These are phyloP conservation scores for Ogataea neopini DNA, from an alignment of 805 yeast species.

Conservation along the genomic window DNA sequence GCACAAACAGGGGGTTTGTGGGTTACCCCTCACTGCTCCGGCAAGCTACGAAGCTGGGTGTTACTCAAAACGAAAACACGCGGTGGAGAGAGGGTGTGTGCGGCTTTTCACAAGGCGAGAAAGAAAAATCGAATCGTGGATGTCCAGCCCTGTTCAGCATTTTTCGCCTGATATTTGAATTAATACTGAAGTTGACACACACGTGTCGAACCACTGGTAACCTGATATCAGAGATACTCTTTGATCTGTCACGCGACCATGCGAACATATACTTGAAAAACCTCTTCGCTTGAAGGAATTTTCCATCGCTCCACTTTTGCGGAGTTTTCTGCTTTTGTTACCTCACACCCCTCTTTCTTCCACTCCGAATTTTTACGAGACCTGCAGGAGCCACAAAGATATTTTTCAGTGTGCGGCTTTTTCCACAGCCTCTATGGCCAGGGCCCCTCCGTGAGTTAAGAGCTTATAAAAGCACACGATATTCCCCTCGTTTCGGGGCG, in stretches of 20 bases:
- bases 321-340: constrained; percentile 12
- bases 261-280: too few relatives aligned
- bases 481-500: not conserved
- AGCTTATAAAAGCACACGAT: constrained; percentile 3
- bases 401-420: constrained; percentile 15
- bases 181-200: too few relatives aligned
- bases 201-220: too few relatives aligned
- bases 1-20: not conserved
- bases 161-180: too few relatives aligned
- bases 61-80: constrained; percentile 9
- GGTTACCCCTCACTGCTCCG: constrained; percentile 3
- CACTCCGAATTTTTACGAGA: constrained; percentile 17
- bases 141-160: not conserved
- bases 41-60: not conserved
- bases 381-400: constrained; percentile 10
- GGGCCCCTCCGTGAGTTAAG: constrained; percentile 2
- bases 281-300: too few relatives aligned
- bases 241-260: too few relatives aligned
- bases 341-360: constrained; percentile 1
- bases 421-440: constrained; percentile 2
- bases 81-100: constrained; percentile 13
- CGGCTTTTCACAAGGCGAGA: constrained; percentile 2
- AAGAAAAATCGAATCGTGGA: not conserved
- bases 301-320: constrained; percentile 8
- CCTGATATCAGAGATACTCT: too few relatives aligned